Base-by-base conservation (phyloP, 768 basidiomycete species). In the Suillus variegatus region DNA sequence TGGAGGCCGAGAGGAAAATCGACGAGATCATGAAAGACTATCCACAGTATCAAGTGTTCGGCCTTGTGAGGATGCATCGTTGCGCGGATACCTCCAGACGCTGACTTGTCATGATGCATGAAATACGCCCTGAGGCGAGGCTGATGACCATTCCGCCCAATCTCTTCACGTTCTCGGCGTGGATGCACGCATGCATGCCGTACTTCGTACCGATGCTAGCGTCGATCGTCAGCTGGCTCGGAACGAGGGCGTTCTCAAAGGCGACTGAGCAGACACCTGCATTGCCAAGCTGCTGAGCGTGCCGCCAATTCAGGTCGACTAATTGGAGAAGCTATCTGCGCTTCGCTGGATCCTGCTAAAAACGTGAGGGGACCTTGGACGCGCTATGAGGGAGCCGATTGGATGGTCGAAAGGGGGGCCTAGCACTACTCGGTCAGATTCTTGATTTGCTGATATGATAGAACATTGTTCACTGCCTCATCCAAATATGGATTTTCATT, bases 251-350 rank as follows among this genome's bases (percentile, higher is more conserved):
- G 60, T 72, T 56, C 36, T 35, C 20, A 12, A 56, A 56, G 36
- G 55, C n/a, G 36, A 56, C 71, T 72, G 69, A 72, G 66, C 36
- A 72, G 68, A 68, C 76, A 64, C 76, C 79, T 32, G 86, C 86
- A 78, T 95, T 36, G 92, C 94, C 7, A 91, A 91, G 67, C 88
- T 91, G 18, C 77, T 98, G 60, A 83, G 85, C n/a, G 89, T 91
- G 62, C 94, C 92, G 40, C 95, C 97, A 1, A 87, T 99, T 51
- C 97, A 98, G 73, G 94, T 98, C 32, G 97, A 99, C 71, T 93
- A 95, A 67, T 95, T 99, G 54, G 97, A 4, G 87, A 90, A 70
- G 93, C 95, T 0, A 84, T 94, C 6, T 88, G 91, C 65, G 82
- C 88, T 22, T 84, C 86, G 46, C 80, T 89, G 64, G 84, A 88